phyloP scores from a whole-genome alignment of 768 basidiomycete species.

The Lanmaoa pseudosensibilis region DNA sequence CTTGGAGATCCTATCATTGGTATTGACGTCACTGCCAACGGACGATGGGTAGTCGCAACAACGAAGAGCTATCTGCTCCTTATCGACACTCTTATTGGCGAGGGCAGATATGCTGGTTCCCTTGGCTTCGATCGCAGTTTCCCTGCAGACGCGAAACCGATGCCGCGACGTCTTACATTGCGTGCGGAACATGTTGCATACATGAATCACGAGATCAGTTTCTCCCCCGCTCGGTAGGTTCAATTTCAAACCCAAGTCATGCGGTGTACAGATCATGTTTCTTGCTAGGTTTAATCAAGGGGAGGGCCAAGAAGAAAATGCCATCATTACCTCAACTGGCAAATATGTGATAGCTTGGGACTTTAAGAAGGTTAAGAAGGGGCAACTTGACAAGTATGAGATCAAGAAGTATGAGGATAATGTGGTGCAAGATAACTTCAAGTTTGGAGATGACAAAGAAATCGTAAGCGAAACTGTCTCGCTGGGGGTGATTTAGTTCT shows the following conservation, averaged over 20 bases:
- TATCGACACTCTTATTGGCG: constrained; percentile 93
- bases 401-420: constrained; percentile 95
- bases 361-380: constrained; percentile 93
- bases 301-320: constrained; percentile 85
- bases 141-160: constrained; percentile 91
- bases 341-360: constrained; percentile 96
- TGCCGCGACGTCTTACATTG: constrained; percentile 84
- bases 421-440: constrained; percentile 97
- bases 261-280: constrained; percentile 1
- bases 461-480: constrained; percentile 58
- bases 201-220: constrained; percentile 84
- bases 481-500: not conserved
- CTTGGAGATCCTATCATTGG: constrained; percentile 95
- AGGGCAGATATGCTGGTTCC: constrained; percentile 78
- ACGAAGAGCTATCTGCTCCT: constrained; percentile 91
- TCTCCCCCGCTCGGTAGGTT: constrained; percentile 88
- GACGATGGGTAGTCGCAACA: constrained; percentile 94
- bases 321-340: constrained; percentile 93
- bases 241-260: not conserved
- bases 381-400: constrained; percentile 87
- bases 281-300: constrained; percentile 84
- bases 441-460: constrained; percentile 94
- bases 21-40: constrained; percentile 90
- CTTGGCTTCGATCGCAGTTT: constrained; percentile 93
- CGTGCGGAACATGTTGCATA: constrained; percentile 91